These are phyloP conservation scores for Boletus bicolor DNA, from an alignment of 768 basidiomycete species.

Conservation along the genomic window DNA sequence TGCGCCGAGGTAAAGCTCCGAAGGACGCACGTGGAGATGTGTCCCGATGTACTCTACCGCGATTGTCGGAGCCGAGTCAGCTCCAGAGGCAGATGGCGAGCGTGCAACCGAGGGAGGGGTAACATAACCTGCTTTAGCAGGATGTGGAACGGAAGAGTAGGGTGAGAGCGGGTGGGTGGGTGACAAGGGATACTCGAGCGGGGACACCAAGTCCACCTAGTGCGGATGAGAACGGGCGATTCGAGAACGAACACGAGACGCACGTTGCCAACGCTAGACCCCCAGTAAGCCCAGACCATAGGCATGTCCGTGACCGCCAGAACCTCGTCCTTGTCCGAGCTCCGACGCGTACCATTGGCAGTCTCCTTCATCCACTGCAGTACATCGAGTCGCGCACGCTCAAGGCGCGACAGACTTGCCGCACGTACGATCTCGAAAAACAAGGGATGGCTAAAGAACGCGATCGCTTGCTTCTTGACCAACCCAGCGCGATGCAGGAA, in stretches of 20 bases:
- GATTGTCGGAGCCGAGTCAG: conserved; percentile 8
- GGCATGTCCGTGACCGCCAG: conserved; percentile 7
- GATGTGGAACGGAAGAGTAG: conserved; percentile 15
- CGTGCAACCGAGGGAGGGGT: neutral
- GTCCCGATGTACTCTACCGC: conserved; percentile 2
- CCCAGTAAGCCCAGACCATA: conserved; percentile 12
- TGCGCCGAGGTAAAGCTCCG: conserved; percentile 44
- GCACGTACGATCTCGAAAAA: conserved; percentile 39
- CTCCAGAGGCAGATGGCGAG: neutral
- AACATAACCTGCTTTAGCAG: conserved; percentile 6
- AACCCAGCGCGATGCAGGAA: conserved; percentile 44
- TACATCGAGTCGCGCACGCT: conserved; percentile 3
- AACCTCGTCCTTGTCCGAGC: neutral
- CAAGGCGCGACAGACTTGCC: conserved; percentile 3
- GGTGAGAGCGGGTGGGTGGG: conserved; percentile 25
- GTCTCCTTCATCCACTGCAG: conserved; percentile 24
- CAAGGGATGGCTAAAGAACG: conserved; percentile 42
- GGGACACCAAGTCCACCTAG: conserved; percentile 36
- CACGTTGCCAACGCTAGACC: conserved; percentile 32
- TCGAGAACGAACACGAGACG: neutral
- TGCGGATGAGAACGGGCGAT: neutral
- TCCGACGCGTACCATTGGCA: neutral
- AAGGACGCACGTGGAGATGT: conserved; percentile 42
- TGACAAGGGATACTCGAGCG: conserved; percentile 35
- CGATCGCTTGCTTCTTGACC: conserved; percentile 36